Percentiles rank a stretch among this genome's conserved stretches.
These are phyloP conservation scores for Dactylellina leptospora DNA, from an alignment of 2,329 filamentous ascomycete species.

Conservation along the genomic window DNA sequence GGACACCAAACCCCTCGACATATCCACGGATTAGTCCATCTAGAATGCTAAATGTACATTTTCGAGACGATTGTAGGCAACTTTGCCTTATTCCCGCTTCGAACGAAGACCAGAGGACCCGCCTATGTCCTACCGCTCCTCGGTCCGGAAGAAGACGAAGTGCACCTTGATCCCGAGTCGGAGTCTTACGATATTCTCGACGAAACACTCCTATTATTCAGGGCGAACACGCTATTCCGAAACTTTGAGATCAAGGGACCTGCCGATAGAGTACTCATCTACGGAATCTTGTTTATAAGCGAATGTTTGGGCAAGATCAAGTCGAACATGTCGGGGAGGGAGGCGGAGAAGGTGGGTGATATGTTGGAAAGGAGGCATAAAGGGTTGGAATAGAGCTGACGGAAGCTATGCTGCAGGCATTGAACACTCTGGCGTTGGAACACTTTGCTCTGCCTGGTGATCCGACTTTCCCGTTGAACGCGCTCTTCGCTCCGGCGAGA, in stretches of 20 bases:
- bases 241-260: conserved; percentile 99
- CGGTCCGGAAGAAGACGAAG: conserved; percentile 65
- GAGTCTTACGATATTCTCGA: conserved; percentile 97
- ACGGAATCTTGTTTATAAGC: conserved; percentile 93
- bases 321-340: conserved; percentile 72
- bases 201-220: conserved; percentile 90
- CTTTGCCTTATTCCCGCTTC: conserved; percentile 91
- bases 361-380: background rate
- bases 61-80: conserved; percentile 72
- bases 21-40: background rate
- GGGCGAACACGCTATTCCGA: conserved; percentile 97
- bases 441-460: conserved; percentile 96
- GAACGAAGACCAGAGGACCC: conserved; percentile 93
- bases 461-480: conserved; percentile 90
- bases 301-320: conserved; percentile 90
- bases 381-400: background rate
- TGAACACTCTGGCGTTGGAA: conserved; percentile 72
- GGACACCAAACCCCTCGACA: background rate
- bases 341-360: conserved; percentile 69
- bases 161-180: conserved; percentile 76
- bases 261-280: conserved; percentile 91
- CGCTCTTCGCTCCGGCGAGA: conserved; percentile 89
- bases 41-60: conserved; percentile 8
- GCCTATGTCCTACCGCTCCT: conserved; percentile 82
- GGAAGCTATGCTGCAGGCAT: conserved; percentile 32